Percentiles rank a stretch among this genome's conserved stretches.
These are phyloP conservation scores for Fusarium fracticaudum DNA, from an alignment of 2,329 filamentous ascomycete species.

Conservation along the genomic window DNA sequence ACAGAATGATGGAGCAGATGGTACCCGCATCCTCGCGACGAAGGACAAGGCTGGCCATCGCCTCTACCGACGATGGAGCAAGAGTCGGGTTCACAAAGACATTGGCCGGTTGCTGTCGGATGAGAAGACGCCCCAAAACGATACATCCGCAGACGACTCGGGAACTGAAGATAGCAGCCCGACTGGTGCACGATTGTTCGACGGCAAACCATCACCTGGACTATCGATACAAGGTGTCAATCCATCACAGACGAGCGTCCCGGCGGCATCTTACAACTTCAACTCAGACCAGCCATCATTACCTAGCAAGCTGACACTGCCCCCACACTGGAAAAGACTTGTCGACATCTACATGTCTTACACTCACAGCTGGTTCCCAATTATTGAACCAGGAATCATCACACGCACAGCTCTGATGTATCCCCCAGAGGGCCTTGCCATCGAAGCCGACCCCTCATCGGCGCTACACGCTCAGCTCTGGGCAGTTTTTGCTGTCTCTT, in stretches of 20 bases:
- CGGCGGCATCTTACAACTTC: slow-evolving; percentile 9
- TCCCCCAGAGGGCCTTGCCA: slow-evolving; percentile 46
- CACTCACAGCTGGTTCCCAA: slow-evolving; percentile 80
- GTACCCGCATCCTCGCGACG: slow-evolving; percentile 56
- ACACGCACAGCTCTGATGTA: slow-evolving; percentile 59
- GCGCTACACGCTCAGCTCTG: slow-evolving; percentile 65
- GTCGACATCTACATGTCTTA: slow-evolving; percentile 80
- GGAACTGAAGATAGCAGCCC: slow-evolving; percentile 45
- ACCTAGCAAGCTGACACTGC: slow-evolving; percentile 52
- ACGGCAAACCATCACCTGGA: slow-evolving; percentile 32
- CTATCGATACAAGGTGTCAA: slow-evolving; percentile 27
- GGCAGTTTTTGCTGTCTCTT: slow-evolving; percentile 67
- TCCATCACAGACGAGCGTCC: slow-evolving; percentile 10
- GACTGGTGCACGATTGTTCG: slow-evolving; percentile 25
- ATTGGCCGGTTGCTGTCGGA: slow-evolving; percentile 70
- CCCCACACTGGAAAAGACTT: slow-evolving; percentile 65
- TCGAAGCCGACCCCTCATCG: slow-evolving; percentile 46
- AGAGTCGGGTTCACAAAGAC: slow-evolving; percentile 68
- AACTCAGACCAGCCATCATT: not conserved
- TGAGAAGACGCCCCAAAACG: slow-evolving; percentile 44
- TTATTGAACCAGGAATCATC: slow-evolving; percentile 73
- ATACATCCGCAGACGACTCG: slow-evolving; percentile 49
- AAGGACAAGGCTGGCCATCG: slow-evolving; percentile 65
- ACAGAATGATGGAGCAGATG: slow-evolving; percentile 53
- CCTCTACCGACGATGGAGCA: slow-evolving; percentile 70